phyloP scores from a whole-genome alignment of 495 filamentous ascomycete species.

The Schizothecium vesticola region DNA sequence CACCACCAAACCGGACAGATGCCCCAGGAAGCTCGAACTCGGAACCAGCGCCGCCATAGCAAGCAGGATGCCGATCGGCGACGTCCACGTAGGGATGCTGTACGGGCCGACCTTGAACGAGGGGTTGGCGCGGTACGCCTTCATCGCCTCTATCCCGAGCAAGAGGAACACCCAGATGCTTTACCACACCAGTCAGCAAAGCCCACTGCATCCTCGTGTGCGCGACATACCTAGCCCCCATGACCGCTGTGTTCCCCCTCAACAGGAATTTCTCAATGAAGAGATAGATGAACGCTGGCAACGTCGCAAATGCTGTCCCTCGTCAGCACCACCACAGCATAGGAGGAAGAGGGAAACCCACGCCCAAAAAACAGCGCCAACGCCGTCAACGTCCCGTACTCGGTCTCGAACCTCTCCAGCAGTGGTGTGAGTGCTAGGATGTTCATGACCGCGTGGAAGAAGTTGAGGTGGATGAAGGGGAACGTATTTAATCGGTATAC shows the following conservation, averaged over 20 bases:
- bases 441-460: conserved; percentile 78
- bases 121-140: conserved; percentile 66
- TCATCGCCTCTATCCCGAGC: conserved; percentile 75
- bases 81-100: conserved; percentile 86
- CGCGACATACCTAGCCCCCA: conserved; percentile 69
- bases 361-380: conserved; percentile 81
- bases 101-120: conserved; percentile 66
- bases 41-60: conserved; percentile 69
- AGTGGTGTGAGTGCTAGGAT: conserved; percentile 73
- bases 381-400: conserved; percentile 83
- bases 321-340: neutral
- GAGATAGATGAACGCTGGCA: conserved; percentile 69
- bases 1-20: conserved; percentile 71
- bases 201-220: neutral
- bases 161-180: conserved; percentile 89
- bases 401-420: conserved; percentile 87
- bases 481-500: conserved; percentile 93
- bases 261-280: conserved; percentile 64
- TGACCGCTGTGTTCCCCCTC: conserved; percentile 58
- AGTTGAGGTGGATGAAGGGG: conserved; percentile 75
- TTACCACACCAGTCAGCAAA: neutral
- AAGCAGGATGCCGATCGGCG: conserved; percentile 69
- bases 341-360: conserved; percentile 44
- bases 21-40: conserved; percentile 76
- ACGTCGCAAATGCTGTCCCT: conserved; percentile 63